These are phyloP conservation scores for Termitomyces sp. DNA, from an alignment of 768 basidiomycete genomes.

Conservation along the genomic window DNA sequence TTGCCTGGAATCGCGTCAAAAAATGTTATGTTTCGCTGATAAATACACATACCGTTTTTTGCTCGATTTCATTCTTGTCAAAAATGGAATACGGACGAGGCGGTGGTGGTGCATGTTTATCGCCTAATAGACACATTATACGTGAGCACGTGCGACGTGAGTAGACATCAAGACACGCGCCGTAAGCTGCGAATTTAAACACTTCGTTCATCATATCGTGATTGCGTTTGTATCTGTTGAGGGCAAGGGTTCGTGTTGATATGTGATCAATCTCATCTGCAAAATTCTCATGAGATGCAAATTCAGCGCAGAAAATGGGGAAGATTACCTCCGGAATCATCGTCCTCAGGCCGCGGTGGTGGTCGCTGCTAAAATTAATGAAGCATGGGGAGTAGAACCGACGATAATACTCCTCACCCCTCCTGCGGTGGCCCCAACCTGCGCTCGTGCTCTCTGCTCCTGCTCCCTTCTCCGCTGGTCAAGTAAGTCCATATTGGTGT, in stretches of 20 bases:
- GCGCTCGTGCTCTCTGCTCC: constrained; percentile 45
- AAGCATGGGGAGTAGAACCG: background rate
- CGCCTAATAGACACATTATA: constrained; percentile 24
- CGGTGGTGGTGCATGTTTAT: constrained; percentile 33
- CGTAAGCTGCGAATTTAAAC: constrained; percentile 67
- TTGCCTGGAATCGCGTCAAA: constrained; percentile 31
- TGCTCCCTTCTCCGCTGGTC: constrained; percentile 62
- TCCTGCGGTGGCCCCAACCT: constrained; percentile 31
- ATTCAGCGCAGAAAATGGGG: too few relatives aligned
- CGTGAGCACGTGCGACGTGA: background rate
- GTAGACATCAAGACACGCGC: constrained; percentile 22
- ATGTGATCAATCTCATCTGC: constrained; percentile 65
- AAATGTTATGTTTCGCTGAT: background rate
- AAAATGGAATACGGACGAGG: constrained; percentile 56
- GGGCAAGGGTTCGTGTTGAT: constrained; percentile 64
- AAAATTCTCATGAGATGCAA: background rate
- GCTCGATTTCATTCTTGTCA: constrained; percentile 48
- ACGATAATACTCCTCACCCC: constrained; percentile 28
- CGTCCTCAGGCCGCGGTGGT: constrained; percentile 39
- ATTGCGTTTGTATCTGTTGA: constrained; percentile 71
- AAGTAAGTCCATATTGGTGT: constrained; percentile 62
- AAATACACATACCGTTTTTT: constrained; percentile 42
- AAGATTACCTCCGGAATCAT: constrained; percentile 61
- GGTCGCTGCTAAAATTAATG: constrained; percentile 23
- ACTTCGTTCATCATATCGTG: constrained; percentile 84